Conservation (phyloP, 768 basidiomycete genomes). For the Coprinopsis sp. region DNA sequence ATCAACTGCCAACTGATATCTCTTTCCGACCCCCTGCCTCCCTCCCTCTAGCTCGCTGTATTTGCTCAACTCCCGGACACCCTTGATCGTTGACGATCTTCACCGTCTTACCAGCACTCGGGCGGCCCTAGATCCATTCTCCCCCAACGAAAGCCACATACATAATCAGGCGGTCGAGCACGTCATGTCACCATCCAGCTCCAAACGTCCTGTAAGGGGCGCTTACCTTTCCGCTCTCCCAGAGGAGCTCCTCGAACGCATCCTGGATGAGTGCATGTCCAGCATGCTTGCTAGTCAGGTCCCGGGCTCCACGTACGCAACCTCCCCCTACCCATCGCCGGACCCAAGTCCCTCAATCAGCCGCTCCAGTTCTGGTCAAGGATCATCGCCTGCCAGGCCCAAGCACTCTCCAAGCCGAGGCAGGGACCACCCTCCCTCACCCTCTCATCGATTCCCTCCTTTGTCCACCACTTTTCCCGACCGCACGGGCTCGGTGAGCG, state of each 20-base stretch:
- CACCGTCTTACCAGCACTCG: too few relatives aligned
- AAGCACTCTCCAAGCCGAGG: conserved; percentile 1
- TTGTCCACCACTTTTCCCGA: neutral
- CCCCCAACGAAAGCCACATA: too few relatives aligned
- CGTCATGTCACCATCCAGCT: too few relatives aligned
- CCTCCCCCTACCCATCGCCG: conserved; percentile 1
- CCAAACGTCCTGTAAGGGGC: too few relatives aligned
- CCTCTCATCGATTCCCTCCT: neutral
- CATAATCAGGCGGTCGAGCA: too few relatives aligned
- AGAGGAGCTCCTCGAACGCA: conserved; percentile 31
- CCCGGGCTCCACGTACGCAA: conserved; percentile 17
- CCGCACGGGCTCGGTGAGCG: conserved; percentile 18
- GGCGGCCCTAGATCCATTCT: too few relatives aligned
- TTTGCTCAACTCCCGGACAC: too few relatives aligned
- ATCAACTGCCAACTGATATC: too few relatives aligned
- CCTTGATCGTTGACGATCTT: too few relatives aligned
- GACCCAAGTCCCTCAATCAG: conserved; percentile 15
- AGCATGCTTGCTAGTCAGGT: conserved; percentile 9
- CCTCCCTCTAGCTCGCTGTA: too few relatives aligned
- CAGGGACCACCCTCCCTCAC: neutral
- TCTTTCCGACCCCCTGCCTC: too few relatives aligned
- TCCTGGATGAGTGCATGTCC: conserved; percentile 24
- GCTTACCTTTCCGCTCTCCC: conserved; percentile 21
- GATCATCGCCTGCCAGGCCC: neutral
- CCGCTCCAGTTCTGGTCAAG: conserved; percentile 1